Conservation (phyloP, 495 filamentous ascomycete species). For the Podospora comata region DNA sequence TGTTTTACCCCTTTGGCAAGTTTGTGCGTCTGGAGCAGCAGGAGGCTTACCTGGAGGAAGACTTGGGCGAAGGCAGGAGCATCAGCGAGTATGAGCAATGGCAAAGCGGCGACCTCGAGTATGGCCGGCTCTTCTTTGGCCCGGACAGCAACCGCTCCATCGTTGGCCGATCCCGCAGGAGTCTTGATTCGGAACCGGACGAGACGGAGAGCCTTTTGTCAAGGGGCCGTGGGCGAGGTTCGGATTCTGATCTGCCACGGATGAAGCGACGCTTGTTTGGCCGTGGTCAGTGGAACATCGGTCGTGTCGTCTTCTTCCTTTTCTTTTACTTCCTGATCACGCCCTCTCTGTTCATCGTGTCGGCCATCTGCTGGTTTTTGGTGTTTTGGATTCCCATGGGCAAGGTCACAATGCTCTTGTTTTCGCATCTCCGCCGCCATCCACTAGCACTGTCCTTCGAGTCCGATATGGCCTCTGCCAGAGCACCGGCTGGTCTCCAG, state of each 20-base stretch:
- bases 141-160: slow-evolving; percentile 75
- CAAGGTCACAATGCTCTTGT: slow-evolving; percentile 84
- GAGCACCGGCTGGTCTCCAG: slow-evolving; percentile 63
- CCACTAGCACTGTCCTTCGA: slow-evolving; percentile 91
- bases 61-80: slow-evolving; percentile 97
- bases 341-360: slow-evolving; percentile 82
- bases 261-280: slow-evolving; percentile 90
- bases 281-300: slow-evolving; percentile 90
- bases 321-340: slow-evolving; percentile 95
- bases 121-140: slow-evolving; percentile 93
- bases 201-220: slow-evolving; percentile 90
- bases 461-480: slow-evolving; percentile 72
- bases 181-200: slow-evolving; percentile 75
- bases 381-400: slow-evolving; percentile 99
- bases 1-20: slow-evolving; percentile 95
- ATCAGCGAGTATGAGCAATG: slow-evolving; percentile 99
- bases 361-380: slow-evolving; percentile 86
- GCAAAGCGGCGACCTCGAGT: slow-evolving; percentile 95
- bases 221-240: slow-evolving; percentile 42
- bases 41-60: slow-evolving; percentile 91
- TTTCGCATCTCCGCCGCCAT: slow-evolving; percentile 88
- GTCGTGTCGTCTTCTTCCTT: slow-evolving; percentile 90
- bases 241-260: slow-evolving; percentile 49
- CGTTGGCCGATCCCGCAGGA: slow-evolving; percentile 82
- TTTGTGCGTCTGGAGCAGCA: slow-evolving; percentile 91